phyloP scores from a whole-genome alignment of 768 basidiomycete genomes.

The Pulveroboletus sp. region DNA sequence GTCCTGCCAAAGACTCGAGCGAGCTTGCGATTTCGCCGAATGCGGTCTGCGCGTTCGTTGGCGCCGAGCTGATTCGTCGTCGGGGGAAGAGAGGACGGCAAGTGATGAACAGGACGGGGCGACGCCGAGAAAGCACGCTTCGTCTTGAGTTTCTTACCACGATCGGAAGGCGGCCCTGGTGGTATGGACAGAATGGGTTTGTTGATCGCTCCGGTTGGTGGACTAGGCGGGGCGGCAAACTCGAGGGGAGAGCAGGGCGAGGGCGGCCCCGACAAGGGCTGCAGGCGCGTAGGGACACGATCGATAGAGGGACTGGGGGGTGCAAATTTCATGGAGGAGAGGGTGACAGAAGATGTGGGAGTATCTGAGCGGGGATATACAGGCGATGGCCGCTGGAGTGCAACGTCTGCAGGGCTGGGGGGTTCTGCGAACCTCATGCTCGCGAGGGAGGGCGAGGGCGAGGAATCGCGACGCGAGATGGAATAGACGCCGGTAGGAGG shows the following conservation, averaged over 20 bases:
- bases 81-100: slow-evolving; percentile 42
- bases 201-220: not conserved
- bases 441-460: slow-evolving; percentile 24
- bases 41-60: slow-evolving; percentile 64
- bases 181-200: slow-evolving; percentile 46
- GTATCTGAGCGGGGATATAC: slow-evolving; percentile 1
- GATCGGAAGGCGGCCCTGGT: slow-evolving; percentile 44
- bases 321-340: slow-evolving; percentile 31
- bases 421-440: slow-evolving; percentile 32
- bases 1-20: slow-evolving; percentile 75
- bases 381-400: slow-evolving; percentile 11
- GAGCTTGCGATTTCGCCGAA: slow-evolving; percentile 73
- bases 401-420: slow-evolving; percentile 21
- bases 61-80: slow-evolving; percentile 65
- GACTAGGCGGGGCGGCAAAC: slow-evolving; percentile 22
- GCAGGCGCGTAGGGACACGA: slow-evolving; percentile 5
- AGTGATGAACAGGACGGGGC: slow-evolving; percentile 17
- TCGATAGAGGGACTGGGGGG: slow-evolving; percentile 25
- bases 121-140: slow-evolving; percentile 29
- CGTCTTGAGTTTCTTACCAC: slow-evolving; percentile 20
- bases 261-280: slow-evolving; percentile 21
- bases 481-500: slow-evolving; percentile 20
- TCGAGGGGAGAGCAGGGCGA: slow-evolving; percentile 31
- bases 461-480: slow-evolving; percentile 12
- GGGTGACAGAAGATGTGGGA: slow-evolving; percentile 15